A percentile compares a stretch with the other conserved stretches of the same genome.
phyloP scores from a whole-genome alignment of 306 rosid species.

The Fagus sylvatica region DNA sequence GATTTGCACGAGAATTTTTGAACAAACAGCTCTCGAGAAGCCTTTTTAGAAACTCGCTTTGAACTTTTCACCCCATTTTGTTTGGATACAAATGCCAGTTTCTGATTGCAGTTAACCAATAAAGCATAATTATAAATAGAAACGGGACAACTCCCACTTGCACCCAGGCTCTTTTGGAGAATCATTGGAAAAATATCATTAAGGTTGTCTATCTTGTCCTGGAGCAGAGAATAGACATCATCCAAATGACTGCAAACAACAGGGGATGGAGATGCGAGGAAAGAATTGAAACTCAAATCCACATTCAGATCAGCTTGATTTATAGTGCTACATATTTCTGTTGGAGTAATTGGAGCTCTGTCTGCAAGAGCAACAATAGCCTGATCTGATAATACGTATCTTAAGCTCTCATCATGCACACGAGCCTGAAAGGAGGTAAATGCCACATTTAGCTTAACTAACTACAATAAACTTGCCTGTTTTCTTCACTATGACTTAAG shows the following conservation, averaged over 20 bases:
- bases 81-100: constrained; percentile 47
- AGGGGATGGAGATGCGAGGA: constrained; percentile 62
- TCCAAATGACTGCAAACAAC: constrained; percentile 72
- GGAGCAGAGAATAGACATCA: constrained; percentile 62
- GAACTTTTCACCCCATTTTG: constrained; percentile 44
- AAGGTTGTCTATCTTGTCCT: constrained; percentile 43
- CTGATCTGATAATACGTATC: constrained; percentile 82
- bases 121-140: constrained; percentile 74
- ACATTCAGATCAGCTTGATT: constrained; percentile 55
- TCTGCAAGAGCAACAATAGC: constrained; percentile 77
- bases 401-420: constrained; percentile 86
- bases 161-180: constrained; percentile 82
- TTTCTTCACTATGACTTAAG: constrained; percentile 7
- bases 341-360: constrained; percentile 36
- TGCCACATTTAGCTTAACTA: constrained; percentile 24
- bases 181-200: constrained; percentile 54
- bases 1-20: constrained; percentile 90
- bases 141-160: constrained; percentile 75
- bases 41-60: constrained; percentile 55
- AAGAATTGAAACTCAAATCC: constrained; percentile 50
- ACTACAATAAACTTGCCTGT: constrained; percentile 9
- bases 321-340: constrained; percentile 52
- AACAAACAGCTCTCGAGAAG: constrained; percentile 86
- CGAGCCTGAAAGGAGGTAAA: constrained; percentile 76
- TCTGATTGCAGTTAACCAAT: constrained; percentile 55